Evolutionary conservation across 805 yeast genomes (phyloP), one percentile per base, ranked within the genome.

Genomic region (Lipomyces spencermartinsiae): DNA sequence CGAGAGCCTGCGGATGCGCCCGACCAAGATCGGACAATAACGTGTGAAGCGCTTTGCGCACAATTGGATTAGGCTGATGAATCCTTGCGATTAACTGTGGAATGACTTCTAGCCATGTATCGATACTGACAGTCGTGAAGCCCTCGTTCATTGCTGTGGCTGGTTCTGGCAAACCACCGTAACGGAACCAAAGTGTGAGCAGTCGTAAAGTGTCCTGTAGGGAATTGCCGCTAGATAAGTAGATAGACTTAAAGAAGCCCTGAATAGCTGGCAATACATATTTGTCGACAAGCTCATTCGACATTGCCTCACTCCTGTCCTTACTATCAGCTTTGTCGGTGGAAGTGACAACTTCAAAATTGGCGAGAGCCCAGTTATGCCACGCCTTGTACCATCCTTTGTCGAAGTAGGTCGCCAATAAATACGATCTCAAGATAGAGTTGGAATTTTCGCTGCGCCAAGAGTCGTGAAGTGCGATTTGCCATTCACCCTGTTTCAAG

Each of bases 321-420:
- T 63, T 57, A 22, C 64, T 72, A 16, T 74, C 75, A 35, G 75
- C 74, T 61, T 70, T 74, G 64, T 74, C 76, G 34, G 83, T 80
- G 34, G 89, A 82, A 0, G 97, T 90, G 25, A 94, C 90, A 0
- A 94, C 98, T 76, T 95, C 98, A 77, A 93, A 95, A 78, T 96
- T 95, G 0, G 98, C 98, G 76, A 96, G 82, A 0, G 99, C 99
- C 99, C 99, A 95, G 76, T 93, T 94, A 77, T 95, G 99, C 99
- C 99, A 96, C 19, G 98, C 99, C 76, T 96, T 95, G 76, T 95
- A 95, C 97, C 99, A 95, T 31, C 86, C 85, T 46, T 86, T 83
- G 77, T 95, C 98, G 78, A 95, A 94, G 77, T 93, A 97, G 0
- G 99, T 94, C 0, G 99, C 98, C 71, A 95, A 82, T 64, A 95